Conservation (phyloP, 1,284 basidiomycete genomes). For the Cutaneotrichosporon curvatum region DNA sequence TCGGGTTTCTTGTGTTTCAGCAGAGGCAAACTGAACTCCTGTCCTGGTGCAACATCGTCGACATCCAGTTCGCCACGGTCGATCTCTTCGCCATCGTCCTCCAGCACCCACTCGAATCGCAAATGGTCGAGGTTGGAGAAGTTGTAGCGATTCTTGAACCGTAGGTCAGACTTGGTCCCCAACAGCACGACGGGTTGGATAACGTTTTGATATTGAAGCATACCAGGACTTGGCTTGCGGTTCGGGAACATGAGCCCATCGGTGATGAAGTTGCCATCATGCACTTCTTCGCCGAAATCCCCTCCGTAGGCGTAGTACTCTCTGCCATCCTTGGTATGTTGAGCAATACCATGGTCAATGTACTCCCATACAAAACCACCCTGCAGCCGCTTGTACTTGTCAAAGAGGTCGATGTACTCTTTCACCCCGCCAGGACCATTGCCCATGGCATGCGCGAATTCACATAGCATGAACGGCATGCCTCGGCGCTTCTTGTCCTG, state of each 20-base stretch:
- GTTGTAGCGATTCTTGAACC: slow-evolving; percentile 11
- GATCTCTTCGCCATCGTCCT: slow-evolving; percentile 7
- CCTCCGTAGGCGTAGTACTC: slow-evolving; percentile 22
- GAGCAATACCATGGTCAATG: slow-evolving; percentile 23
- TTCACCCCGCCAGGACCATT: slow-evolving; percentile 23
- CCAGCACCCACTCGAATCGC: slow-evolving; percentile 13
- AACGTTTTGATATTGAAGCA: slow-evolving; percentile 17
- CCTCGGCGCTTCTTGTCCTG: slow-evolving; percentile 7
- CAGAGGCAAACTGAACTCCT: neutral
- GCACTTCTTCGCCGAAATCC: slow-evolving; percentile 25
- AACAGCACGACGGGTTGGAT: slow-evolving; percentile 15
- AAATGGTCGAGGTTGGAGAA: slow-evolving; percentile 8
- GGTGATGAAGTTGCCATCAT: slow-evolving; percentile 22
- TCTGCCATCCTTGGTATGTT: slow-evolving; percentile 9
- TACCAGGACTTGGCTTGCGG: slow-evolving; percentile 17
- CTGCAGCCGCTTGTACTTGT: slow-evolving; percentile 19
- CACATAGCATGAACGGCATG: slow-evolving; percentile 21
- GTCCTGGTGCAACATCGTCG: neutral
- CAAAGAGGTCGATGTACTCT: slow-evolving; percentile 22
- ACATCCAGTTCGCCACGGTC: slow-evolving; percentile 7
- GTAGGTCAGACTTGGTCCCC: neutral
- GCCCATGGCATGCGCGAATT: slow-evolving; percentile 28
- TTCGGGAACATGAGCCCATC: slow-evolving; percentile 26
- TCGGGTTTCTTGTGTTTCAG: neutral
- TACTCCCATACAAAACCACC: slow-evolving; percentile 30